Conservation (phyloP, 225 moss, liverwort and hornwort genomes). For the Physcomitrium patens region DNA sequence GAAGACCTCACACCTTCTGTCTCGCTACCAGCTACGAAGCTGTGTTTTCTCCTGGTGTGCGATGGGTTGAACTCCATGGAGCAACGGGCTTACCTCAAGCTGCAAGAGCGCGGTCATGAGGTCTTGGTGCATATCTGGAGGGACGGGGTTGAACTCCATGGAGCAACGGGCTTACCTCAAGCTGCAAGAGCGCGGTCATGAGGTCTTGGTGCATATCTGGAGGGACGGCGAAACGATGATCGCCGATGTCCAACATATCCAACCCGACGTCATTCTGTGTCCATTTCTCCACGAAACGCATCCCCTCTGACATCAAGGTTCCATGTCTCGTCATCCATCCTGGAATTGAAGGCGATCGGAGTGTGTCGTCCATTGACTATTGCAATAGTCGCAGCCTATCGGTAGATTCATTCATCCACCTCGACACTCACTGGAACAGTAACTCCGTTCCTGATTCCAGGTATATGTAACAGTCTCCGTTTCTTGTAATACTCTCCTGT, state of each 20-base stretch:
- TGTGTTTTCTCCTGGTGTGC: conserved; percentile 39
- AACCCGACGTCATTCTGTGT: conserved; percentile 56
- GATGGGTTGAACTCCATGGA: conserved; percentile 66
- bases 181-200: conserved; percentile 36
- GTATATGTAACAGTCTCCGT: too few relatives aligned
- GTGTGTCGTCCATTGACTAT: conserved; percentile 67
- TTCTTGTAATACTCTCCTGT: too few relatives aligned
- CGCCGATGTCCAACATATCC: background rate
- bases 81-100: conserved; percentile 53
- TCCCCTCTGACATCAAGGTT: conserved; percentile 43
- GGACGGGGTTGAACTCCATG: conserved; percentile 65
- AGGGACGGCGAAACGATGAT: conserved; percentile 30
- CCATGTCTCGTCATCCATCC: conserved; percentile 68
- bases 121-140: too few relatives aligned
- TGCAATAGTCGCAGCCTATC: conserved; percentile 30
- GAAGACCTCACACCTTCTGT: too few relatives aligned
- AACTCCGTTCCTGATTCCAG: too few relatives aligned
- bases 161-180: conserved; percentile 55
- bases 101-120: conserved; percentile 32
- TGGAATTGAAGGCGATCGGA: conserved; percentile 67
- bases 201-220: conserved; percentile 40
- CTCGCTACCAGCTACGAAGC: background rate
- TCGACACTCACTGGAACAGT: too few relatives aligned
- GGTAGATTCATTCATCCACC: too few relatives aligned
- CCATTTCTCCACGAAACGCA: conserved; percentile 61